Evolutionary conservation across 2,329 filamentous ascomycete species (phyloP).

Genomic region (Thermothelomyces thermophilus): DNA sequence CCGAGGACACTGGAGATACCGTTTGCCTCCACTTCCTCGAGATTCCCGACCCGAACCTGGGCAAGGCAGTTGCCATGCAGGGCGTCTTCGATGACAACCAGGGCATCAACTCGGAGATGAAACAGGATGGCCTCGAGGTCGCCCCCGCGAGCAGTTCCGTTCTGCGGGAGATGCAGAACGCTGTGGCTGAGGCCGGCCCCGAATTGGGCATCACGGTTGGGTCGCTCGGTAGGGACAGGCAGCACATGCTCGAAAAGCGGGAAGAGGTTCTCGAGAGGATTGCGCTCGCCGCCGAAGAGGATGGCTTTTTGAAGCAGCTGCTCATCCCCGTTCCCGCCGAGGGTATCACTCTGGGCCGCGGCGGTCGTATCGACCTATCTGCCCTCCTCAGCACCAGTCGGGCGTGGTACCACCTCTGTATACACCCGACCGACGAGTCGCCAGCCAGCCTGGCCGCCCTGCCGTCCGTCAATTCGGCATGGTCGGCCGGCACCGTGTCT

Average conservation of each 20-base stretch:
- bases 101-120: slow-evolving; percentile 97
- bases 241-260: slow-evolving; percentile 72
- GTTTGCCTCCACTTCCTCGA: slow-evolving; percentile 87
- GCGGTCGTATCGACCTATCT: slow-evolving; percentile 72
- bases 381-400: slow-evolving; percentile 73
- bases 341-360: slow-evolving; percentile 73
- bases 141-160: slow-evolving; percentile 70
- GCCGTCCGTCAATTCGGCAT: slow-evolving; percentile 68
- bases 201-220: slow-evolving; percentile 72
- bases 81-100: slow-evolving; percentile 87
- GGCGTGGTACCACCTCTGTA: slow-evolving; percentile 87
- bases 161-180: slow-evolving; percentile 77
- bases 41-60: slow-evolving; percentile 69
- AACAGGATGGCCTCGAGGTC: slow-evolving; percentile 83
- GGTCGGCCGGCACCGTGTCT: slow-evolving; percentile 90
- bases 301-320: slow-evolving; percentile 73
- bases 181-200: slow-evolving; percentile 67
- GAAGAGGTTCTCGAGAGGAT: slow-evolving; percentile 83
- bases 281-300: slow-evolving; percentile 71
- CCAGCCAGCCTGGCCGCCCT: slow-evolving; percentile 68
- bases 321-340: slow-evolving; percentile 71
- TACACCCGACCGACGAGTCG: slow-evolving; percentile 85
- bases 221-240: slow-evolving; percentile 61
- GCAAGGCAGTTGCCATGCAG: slow-evolving; percentile 82
- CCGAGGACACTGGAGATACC: slow-evolving; percentile 70